Percentiles rank a stretch among this genome's conserved stretches.
phyloP scores from a whole-genome alignment of 164 flowering plant species.

The Vitis rotundifolia region DNA sequence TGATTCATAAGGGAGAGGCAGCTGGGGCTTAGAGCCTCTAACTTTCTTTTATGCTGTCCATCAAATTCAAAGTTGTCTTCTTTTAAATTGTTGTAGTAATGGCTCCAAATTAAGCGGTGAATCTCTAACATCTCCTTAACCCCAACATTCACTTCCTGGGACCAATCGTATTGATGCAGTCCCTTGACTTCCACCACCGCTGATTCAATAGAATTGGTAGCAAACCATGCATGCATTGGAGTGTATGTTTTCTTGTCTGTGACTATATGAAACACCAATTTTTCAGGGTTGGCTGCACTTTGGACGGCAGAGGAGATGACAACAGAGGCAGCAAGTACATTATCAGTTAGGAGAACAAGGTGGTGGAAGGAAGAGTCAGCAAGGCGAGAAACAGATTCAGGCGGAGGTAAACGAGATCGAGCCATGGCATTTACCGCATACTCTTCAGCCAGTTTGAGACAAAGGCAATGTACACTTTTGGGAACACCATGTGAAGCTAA shows the following conservation, averaged over 20 bases:
- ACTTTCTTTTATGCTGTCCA: conserved; percentile 17
- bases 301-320: conserved; percentile 54
- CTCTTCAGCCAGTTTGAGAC: conserved; percentile 64
- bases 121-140: conserved; percentile 54
- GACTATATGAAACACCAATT: conserved; percentile 66
- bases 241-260: conserved; percentile 83
- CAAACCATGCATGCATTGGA: conserved; percentile 87
- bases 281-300: conserved; percentile 48
- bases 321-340: conserved; percentile 75
- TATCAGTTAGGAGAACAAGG: conserved; percentile 66
- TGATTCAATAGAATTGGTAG: conserved; percentile 42
- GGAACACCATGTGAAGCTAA: conserved; percentile 76
- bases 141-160: conserved; percentile 44
- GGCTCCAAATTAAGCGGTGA: conserved; percentile 41
- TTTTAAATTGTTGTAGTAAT: conserved; percentile 30
- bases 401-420: conserved; percentile 57
- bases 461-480: conserved; percentile 63
- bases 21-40: conserved; percentile 50
- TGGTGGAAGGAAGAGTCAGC: conserved; percentile 55
- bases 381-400: conserved; percentile 52
- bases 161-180: conserved; percentile 76
- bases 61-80: conserved; percentile 22
- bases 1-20: conserved; percentile 55
- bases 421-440: conserved; percentile 67
- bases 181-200: conserved; percentile 78